These are phyloP conservation scores for Petunia axillaris DNA, from an alignment of 257 asterid species.

Conservation along the genomic window DNA sequence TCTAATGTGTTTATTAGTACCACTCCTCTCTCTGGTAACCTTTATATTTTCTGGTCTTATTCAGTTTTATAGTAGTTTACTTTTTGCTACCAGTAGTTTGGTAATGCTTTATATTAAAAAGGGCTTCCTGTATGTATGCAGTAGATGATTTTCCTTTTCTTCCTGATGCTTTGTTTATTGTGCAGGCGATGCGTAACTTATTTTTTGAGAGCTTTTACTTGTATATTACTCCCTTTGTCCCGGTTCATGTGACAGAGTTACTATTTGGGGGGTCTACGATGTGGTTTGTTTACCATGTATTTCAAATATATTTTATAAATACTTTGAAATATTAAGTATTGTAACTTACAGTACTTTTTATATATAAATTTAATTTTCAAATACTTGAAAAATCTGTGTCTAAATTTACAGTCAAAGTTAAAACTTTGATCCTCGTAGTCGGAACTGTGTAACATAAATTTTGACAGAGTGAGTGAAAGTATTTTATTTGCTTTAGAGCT, in stretches of 20 bases:
- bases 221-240: too few species aligned
- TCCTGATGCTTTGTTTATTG: background rate
- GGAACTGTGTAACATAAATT: too few species aligned
- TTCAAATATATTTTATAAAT: too few species aligned
- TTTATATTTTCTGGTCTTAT: conserved; percentile 17
- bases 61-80: background rate
- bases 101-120: background rate
- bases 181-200: background rate
- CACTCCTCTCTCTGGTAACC: background rate
- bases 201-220: background rate
- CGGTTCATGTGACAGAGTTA: too few species aligned
- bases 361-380: too few species aligned
- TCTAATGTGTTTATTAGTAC: conserved; percentile 4
- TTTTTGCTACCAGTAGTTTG: background rate
- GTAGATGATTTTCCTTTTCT: background rate
- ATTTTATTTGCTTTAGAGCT: conserved; percentile 6
- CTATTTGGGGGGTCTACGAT: too few species aligned
- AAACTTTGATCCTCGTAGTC: too few species aligned
- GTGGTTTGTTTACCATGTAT: too few species aligned
- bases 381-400: too few species aligned
- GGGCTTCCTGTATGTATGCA: background rate
- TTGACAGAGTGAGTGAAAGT: background rate
- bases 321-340: too few species aligned
- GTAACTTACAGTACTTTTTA: too few species aligned
- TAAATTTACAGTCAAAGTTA: too few species aligned